Percentiles rank a stretch among this genome's conserved stretches.
phyloP scores from a whole-genome alignment of 1,139 yeast genomes.

The Suhomyces choctaworum region DNA sequence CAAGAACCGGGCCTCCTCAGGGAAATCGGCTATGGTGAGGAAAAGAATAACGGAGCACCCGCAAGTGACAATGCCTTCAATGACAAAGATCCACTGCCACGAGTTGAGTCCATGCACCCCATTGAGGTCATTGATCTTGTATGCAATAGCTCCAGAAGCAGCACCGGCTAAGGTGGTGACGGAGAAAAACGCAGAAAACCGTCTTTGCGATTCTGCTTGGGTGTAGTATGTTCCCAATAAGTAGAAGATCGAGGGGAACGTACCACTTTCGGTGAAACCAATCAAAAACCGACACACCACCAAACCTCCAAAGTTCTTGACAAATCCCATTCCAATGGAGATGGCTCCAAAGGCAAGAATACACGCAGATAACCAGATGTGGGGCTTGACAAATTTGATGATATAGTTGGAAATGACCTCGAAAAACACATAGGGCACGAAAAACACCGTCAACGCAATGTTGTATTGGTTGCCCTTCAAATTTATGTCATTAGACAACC shows the following conservation, averaged over 20 bases:
- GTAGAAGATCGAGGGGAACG: slow-evolving; percentile 74
- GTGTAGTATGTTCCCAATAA: slow-evolving; percentile 58
- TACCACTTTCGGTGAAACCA: slow-evolving; percentile 67
- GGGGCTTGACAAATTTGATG: slow-evolving; percentile 62
- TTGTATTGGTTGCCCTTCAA: slow-evolving; percentile 62
- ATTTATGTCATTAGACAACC: slow-evolving; percentile 52
- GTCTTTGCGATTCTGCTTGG: slow-evolving; percentile 62
- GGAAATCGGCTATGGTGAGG: slow-evolving; percentile 66
- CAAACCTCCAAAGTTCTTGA: slow-evolving; percentile 55
- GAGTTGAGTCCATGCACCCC: slow-evolving; percentile 42
- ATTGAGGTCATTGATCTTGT: slow-evolving; percentile 40
- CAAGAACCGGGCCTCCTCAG: slow-evolving; percentile 54
- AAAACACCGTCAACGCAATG: slow-evolving; percentile 64
- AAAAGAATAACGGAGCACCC: slow-evolving; percentile 59
- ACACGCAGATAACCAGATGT: slow-evolving; percentile 58
- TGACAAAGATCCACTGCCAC: slow-evolving; percentile 77
- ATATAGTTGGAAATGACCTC: slow-evolving; percentile 68
- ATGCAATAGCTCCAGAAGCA: slow-evolving; percentile 45
- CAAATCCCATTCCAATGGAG: slow-evolving; percentile 67
- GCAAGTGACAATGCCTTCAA: slow-evolving; percentile 71
- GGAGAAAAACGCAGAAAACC: slow-evolving; percentile 66
- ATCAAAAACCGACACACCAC: slow-evolving; percentile 62
- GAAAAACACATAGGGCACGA: slow-evolving; percentile 67
- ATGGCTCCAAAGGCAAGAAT: slow-evolving; percentile 63
- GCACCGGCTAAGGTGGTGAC: slow-evolving; percentile 46